Evolutionary conservation across 2,329 filamentous ascomycete genomes (phyloP), one percentile per base, ranked within the genome.

Genomic region (Epichloe typhina): DNA sequence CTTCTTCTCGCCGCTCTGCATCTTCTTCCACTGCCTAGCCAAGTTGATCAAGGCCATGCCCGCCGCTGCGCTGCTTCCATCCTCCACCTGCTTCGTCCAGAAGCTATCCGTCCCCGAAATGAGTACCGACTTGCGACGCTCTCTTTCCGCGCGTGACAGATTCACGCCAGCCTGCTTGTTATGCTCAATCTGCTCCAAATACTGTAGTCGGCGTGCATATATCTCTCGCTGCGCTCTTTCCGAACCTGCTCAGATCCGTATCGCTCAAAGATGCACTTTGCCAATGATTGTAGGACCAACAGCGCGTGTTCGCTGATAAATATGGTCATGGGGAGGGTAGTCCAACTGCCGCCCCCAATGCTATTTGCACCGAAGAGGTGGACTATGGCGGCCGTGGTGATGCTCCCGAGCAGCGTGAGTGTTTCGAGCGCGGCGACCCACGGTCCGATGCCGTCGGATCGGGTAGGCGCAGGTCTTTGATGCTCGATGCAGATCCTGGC

Each of bases 401-500:
- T 74, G 52, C 80, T 86, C 12, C 86, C 85, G 33, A 86, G 66
- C 83, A 84, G 86, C 2, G 81, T 79, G 12, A 89, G 70, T 54
- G 86, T 80, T 46, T 78, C 77, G 12, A 89, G 71, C 0, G 79
- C 81, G 54, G 82, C 74, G 15, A 88, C 73, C 77, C 83, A 88
- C 0, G 85, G 84, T 0, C 85, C 85, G 54, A 89, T 88, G 4
- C 81, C 83, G 59, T 88, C 85, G 1, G 82, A 75, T 5, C 85
- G 80, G 55, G 77, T 76, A 0, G 85, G 85, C 0, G 75, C 77
- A 0, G 85, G 86, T 1, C 86, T 78, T 54, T 83, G 82, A 69
- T 84, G 84, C 60, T 88, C 83, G 23, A 82, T 72, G 55, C 82
- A 86, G 50, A 89, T 84, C 60, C 88, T 89, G 66, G 86, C 77